phyloP scores from a whole-genome alignment of 352 stramenopile genomes.

The Phytophthora brassicae region DNA sequence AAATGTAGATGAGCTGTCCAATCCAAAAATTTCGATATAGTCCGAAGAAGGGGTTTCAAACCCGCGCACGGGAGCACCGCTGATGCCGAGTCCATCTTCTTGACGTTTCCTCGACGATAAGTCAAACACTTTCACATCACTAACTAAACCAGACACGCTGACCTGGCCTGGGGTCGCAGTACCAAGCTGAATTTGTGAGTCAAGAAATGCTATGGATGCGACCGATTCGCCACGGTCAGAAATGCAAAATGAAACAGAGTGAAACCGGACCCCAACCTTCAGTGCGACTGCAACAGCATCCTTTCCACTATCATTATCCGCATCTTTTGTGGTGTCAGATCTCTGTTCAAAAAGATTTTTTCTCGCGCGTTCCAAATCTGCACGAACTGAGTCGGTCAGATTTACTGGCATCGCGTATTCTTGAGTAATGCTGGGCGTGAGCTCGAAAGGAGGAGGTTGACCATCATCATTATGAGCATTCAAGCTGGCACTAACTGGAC shows the following conservation, averaged over 20 bases:
- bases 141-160: constrained; percentile 48
- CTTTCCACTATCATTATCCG: not conserved
- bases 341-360: constrained; percentile 53
- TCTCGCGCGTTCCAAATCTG: constrained; percentile 78
- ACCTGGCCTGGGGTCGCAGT: constrained; percentile 31
- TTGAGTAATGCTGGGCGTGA: constrained; percentile 60
- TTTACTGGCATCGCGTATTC: constrained; percentile 74
- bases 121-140: constrained; percentile 77
- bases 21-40: constrained; percentile 60
- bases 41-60: constrained; percentile 24
- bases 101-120: constrained; percentile 42
- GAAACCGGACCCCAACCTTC: constrained; percentile 54
- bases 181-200: constrained; percentile 43
- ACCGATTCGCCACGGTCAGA: constrained; percentile 69
- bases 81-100: constrained; percentile 30
- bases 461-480: constrained; percentile 24
- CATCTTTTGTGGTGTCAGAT: constrained; percentile 4
- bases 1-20: constrained; percentile 33
- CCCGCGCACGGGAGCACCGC: constrained; percentile 9
- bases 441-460: constrained; percentile 54
- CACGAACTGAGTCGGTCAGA: constrained; percentile 78
- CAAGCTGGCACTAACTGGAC: constrained; percentile 11
- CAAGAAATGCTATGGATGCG: constrained; percentile 65
- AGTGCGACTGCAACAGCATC: constrained; percentile 20
- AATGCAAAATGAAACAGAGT: constrained; percentile 82